Evolutionary conservation across 2,329 filamentous ascomycete genomes (phyloP), one percentile per base, ranked within the genome.

Genomic region (Aspergillus neoniger): DNA sequence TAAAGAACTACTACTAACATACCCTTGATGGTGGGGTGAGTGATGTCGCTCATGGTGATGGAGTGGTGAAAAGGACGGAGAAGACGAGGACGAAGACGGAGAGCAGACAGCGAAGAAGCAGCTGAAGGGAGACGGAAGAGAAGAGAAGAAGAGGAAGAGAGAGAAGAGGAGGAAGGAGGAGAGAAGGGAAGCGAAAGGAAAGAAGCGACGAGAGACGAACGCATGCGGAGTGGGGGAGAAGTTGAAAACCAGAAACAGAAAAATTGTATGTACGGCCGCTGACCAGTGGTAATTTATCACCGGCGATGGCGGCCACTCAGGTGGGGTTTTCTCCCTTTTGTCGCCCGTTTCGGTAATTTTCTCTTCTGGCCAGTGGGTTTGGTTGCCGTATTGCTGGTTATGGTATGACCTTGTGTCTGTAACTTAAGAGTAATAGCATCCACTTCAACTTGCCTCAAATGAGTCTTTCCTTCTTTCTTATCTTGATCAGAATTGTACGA

Each of bases 1-100:
- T 28, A 28, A 28, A 28, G 63, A 67, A 64, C 10, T 36, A 65
- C 58, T 65, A 75, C 25, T 28, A 28, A 28, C 78, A 68, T 82
- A 89, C 88, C 87, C 81, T 91, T 85, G 83, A 91, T 91, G 75
- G 89, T 91, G 77, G 87, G 86, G 84, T 91, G 89, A 69, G 83
- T 85, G 79, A 91, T 86, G 74, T 91, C 85, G 78, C 82, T 80
- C 88, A 91, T 91, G 72, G 73, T 86, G 77, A 66, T 58, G 54
- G 64, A 63, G 55, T 65, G 66, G 55, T 64, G 66, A 48, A 62
- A 65, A 62, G 38, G 56, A 48, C 58, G 64, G 61, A 57, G 60
- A 64, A 58, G 55, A 59, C 32, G 57, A 57, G 25, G 51, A 63
- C 55, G 47, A 47, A 53, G 54, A 61, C 59, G 58, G 54, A 60